Evolutionary conservation across 345 rosid genomes (phyloP).

Genomic region (Salix brachista): DNA sequence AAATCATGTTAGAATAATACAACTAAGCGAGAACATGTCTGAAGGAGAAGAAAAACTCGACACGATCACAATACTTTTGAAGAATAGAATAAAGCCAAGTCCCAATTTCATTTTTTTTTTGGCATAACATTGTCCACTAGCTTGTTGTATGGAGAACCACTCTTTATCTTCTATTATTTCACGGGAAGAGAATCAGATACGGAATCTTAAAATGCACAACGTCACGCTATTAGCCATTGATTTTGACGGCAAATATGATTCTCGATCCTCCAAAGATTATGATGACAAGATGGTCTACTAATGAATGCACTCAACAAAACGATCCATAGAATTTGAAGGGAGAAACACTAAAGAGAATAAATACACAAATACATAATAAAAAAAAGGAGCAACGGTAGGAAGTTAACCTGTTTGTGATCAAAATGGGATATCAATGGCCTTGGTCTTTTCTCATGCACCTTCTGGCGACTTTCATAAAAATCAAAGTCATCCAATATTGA

Average conservation of each 20-base stretch:
- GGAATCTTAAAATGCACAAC: conserved; percentile 4
- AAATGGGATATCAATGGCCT: conserved; percentile 9
- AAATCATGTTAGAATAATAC: background rate
- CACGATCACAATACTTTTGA: no score
- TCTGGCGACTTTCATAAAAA: conserved; percentile 16
- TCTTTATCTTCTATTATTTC: conserved; percentile 7
- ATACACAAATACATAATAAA: background rate
- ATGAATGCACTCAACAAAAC: background rate
- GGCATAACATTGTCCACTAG: conserved; percentile 4
- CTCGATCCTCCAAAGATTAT: background rate
- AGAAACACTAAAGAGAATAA: background rate
- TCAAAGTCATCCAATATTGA: conserved; percentile 13
- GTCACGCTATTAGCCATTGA: background rate
- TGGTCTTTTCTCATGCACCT: conserved; percentile 15
- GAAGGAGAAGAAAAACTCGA: background rate
- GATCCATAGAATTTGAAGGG: background rate
- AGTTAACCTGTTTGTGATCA: conserved; percentile 15
- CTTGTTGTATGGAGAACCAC: background rate
- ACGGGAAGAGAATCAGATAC: background rate
- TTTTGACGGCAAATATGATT: conserved; percentile 9
- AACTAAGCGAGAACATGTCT: background rate
- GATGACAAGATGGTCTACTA: background rate
- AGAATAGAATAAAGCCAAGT: background rate
- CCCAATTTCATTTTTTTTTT: background rate
- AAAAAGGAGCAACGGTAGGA: background rate